phyloP scores from a whole-genome alignment of 139 green algal genomes.

The Coelastrella sp. region DNA sequence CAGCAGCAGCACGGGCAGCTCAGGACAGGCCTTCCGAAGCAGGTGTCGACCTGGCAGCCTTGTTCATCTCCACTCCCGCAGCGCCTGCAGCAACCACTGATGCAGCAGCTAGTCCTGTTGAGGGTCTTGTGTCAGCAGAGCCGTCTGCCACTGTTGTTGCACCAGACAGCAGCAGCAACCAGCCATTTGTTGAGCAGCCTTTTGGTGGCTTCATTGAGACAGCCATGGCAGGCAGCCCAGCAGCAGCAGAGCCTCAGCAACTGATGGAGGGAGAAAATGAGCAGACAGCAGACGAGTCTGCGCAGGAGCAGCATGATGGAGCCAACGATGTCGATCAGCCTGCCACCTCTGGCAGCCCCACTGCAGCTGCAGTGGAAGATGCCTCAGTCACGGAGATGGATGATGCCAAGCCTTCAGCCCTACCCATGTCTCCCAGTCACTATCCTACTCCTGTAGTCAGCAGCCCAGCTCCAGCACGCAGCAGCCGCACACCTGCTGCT shows the following conservation, averaged over 20 bases:
- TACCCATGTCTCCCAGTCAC: background rate
- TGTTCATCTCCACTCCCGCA: slow-evolving; percentile 41
- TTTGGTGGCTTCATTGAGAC: slow-evolving; percentile 14
- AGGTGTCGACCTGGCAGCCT: slow-evolving; percentile 21
- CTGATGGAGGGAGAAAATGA: background rate
- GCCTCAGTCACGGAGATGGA: background rate
- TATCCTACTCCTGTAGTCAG: background rate
- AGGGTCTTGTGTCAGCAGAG: slow-evolving; percentile 8
- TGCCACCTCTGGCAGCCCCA: slow-evolving; percentile 29
- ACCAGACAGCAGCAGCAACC: too few species aligned
- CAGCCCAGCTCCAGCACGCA: background rate
- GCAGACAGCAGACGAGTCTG: background rate
- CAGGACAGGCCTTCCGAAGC: background rate
- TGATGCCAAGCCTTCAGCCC: background rate
- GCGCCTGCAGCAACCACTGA: background rate
- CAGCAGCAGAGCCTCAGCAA: background rate
- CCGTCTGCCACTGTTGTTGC: background rate
- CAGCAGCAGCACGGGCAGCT: background rate
- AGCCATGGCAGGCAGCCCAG: background rate
- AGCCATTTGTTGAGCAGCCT: slow-evolving; percentile 1
- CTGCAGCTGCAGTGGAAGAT: slow-evolving; percentile 19
- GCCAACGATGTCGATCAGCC: background rate
- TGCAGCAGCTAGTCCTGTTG: slow-evolving; percentile 9
- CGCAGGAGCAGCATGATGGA: background rate
- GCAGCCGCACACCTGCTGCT: background rate